Conservation (phyloP, 2,329 filamentous ascomycete genomes). For the Setomelanomma holmii region DNA sequence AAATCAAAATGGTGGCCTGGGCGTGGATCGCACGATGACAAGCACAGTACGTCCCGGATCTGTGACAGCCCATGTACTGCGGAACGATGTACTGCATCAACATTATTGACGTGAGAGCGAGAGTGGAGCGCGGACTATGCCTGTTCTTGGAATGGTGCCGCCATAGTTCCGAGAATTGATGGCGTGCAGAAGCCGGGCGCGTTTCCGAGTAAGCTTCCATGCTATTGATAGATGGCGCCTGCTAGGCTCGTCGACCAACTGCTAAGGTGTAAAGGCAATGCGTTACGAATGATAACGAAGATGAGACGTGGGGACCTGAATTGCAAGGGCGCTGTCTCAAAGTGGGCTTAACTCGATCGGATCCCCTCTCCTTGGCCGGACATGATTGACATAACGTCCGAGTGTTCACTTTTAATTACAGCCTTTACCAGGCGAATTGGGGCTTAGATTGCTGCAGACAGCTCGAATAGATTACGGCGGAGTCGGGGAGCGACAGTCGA, state of each 20-base stretch:
- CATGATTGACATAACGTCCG: constrained; percentile 36
- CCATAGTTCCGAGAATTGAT: constrained; percentile 44
- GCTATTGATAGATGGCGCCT: constrained; percentile 49
- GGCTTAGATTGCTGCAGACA: constrained; percentile 28
- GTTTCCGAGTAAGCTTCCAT: constrained; percentile 46
- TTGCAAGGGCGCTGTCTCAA: constrained; percentile 47
- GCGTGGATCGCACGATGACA: constrained; percentile 47
- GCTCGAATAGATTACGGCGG: constrained; percentile 30
- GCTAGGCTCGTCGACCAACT: constrained; percentile 40
- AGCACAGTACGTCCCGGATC: constrained; percentile 47
- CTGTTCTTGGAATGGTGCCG: constrained; percentile 41
- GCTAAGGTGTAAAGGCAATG: constrained; percentile 43
- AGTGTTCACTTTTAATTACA: constrained; percentile 46
- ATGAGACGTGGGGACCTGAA: constrained; percentile 47
- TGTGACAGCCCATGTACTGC: constrained; percentile 48
- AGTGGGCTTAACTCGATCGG: constrained; percentile 45
- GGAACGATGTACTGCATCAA: constrained; percentile 50
- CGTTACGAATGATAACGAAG: constrained; percentile 47
- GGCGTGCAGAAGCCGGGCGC: constrained; percentile 44
- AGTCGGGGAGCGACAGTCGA: constrained; percentile 20
- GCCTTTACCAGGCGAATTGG: constrained; percentile 34
- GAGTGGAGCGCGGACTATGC: constrained; percentile 45
- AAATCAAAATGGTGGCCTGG: constrained; percentile 33
- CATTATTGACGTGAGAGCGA: constrained; percentile 51
- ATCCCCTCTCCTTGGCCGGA: constrained; percentile 48